Base-by-base conservation (phyloP, 805 yeast species). In the Maudiozyma saulgeensis region DNA sequence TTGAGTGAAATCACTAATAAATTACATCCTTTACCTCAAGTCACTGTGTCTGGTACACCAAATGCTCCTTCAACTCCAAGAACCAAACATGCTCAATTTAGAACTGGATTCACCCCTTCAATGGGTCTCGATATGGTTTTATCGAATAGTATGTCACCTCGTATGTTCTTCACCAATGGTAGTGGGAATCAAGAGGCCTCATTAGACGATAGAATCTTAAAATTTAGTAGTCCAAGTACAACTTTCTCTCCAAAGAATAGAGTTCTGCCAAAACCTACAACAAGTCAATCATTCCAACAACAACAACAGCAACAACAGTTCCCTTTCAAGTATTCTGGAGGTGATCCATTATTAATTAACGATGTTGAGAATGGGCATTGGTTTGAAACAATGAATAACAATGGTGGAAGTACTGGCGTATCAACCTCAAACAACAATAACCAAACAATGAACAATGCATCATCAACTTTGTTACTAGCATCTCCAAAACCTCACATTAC, bases 291-390 rank as follows among this genome's bases (percentile, higher is more conserved):
- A 4, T 28, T 11, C 37, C 44, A 42, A 28, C 44, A 26, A 31
- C 41, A 32, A 32, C 39, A 55, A 31, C 55, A 52, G 35, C 42
- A 39, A 12, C 62, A 62, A 46, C 62, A 62, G 45, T 59, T 58
- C 28, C 66, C 63, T 5, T 64, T 64, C 46, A 63, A 63, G 45
- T 53, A 58, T 26, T 55, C 62, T 2, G 54, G 65, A n/a, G 62
- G 65, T 2, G 68, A 64, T 53, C 68, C 68, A 19, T 46, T 64
- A 21, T 46, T 64, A 26, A 51, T 63, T 23, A 61, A 59, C 13
- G 67, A 64, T 50, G 63, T 60, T 25, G 59, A 53, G 4, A 62
- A 58, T 13, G 57, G 56, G 3, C 56, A 55, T 23, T 54, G 58
- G 55, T 41, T 57, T 0, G 62, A 61, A 38, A 25, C 21, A n/a